Conservation (phyloP, 768 basidiomycete species). For the Hysterangium stoloniferum region DNA sequence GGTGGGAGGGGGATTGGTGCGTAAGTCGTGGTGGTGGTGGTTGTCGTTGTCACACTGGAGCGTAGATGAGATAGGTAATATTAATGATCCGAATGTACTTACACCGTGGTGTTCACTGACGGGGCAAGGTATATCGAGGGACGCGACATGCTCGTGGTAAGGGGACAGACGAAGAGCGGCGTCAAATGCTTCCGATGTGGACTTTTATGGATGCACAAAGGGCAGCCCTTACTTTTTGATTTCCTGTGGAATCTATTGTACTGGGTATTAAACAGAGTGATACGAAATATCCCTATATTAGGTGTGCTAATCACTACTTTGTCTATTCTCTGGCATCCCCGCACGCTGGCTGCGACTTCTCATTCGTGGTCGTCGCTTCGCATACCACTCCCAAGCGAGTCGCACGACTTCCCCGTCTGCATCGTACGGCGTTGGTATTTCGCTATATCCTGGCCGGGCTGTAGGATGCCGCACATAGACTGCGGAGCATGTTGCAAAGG, state of each 20-base stretch:
- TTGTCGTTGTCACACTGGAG: conserved; percentile 79
- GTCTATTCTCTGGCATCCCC: conserved; percentile 61
- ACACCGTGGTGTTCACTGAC: conserved; percentile 83
- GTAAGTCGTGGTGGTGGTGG: conserved; percentile 83
- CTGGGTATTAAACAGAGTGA: no score
- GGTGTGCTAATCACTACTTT: conserved; percentile 15
- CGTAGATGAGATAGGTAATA: conserved; percentile 17
- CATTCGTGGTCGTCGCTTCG: conserved; percentile 57
- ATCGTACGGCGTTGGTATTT: conserved; percentile 93
- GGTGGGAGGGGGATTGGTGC: conserved; percentile 79
- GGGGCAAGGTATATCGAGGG: conserved; percentile 70
- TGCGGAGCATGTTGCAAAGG: conserved; percentile 82
- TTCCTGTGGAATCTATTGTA: neutral
- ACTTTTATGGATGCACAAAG: conserved; percentile 7
- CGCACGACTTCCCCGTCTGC: conserved; percentile 91
- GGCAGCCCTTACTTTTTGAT: neutral
- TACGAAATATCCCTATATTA: no score
- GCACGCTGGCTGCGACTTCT: conserved; percentile 55
- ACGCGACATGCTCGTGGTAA: conserved; percentile 55
- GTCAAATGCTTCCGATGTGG: conserved; percentile 9
- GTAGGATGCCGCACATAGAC: conserved; percentile 95
- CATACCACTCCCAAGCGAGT: conserved; percentile 95
- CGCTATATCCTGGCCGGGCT: conserved; percentile 90
- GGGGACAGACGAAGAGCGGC: conserved; percentile 3
- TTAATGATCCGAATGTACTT: conserved; percentile 23